Conservation (phyloP, 805 yeast species). For the Wickerhamiella lipophila region DNA sequence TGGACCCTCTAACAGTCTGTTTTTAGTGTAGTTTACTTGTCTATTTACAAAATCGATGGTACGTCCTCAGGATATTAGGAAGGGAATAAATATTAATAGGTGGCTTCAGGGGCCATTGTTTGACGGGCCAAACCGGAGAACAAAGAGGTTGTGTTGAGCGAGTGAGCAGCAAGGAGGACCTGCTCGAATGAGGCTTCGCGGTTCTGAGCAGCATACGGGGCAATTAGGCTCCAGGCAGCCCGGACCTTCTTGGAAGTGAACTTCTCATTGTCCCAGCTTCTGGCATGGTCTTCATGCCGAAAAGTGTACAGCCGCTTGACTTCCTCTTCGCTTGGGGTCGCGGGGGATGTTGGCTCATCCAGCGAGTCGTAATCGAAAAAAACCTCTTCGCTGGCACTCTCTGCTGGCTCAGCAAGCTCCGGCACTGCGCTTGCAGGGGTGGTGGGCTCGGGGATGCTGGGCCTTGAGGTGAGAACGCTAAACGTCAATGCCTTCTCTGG, state of each 20-base stretch:
- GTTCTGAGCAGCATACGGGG: conserved; percentile 16
- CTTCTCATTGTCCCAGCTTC: conserved; percentile 8
- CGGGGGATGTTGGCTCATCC: conserved; percentile 9
- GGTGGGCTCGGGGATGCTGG: neutral
- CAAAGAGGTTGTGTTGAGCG: conserved; percentile 24
- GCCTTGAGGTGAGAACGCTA: conserved; percentile 16
- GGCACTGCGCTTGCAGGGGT: neutral
- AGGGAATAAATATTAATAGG: conserved; percentile 8
- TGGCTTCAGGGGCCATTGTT: conserved; percentile 21
- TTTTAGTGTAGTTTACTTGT: too few species aligned
- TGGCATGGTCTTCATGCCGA: neutral
- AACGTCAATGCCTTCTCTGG: conserved; percentile 22
- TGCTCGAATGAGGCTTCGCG: conserved; percentile 21
- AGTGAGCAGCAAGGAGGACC: conserved; percentile 22
- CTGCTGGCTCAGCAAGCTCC: neutral
- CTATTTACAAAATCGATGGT: neutral
- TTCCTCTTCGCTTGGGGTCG: neutral
- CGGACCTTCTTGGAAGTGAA: conserved; percentile 7
- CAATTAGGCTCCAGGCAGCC: conserved; percentile 21
- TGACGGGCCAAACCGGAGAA: conserved; percentile 26
- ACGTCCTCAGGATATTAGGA: neutral
- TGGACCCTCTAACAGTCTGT: too few species aligned
- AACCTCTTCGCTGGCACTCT: conserved; percentile 16
- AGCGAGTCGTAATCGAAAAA: conserved; percentile 20
- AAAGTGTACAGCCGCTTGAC: conserved; percentile 1